Evolutionary conservation across 2,329 filamentous ascomycete genomes (phyloP).

Genomic region (Aureobasidium subglaciale): DNA sequence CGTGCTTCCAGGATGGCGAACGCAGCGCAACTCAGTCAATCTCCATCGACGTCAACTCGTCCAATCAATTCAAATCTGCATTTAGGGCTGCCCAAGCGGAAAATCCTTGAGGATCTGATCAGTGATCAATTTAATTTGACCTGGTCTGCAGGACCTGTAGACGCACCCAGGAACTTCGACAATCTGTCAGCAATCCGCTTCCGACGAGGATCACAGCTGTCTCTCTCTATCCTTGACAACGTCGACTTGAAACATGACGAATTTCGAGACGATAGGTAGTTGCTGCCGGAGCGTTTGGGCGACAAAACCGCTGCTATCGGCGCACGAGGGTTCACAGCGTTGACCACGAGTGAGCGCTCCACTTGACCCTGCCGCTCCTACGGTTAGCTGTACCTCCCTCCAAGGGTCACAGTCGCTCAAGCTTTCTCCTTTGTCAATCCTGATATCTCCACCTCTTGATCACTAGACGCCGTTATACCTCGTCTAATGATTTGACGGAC

Average conservation of each 20-base stretch:
- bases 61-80: slow-evolving; percentile 5
- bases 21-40: slow-evolving; percentile 1
- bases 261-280: slow-evolving; percentile 1
- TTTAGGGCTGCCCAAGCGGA: background rate
- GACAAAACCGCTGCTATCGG: slow-evolving; percentile 7
- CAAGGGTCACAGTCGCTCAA: background rate
- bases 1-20: background rate
- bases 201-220: slow-evolving; percentile 9
- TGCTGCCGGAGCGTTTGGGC: background rate
- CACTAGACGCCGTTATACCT: slow-evolving; percentile 11
- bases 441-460: slow-evolving; percentile 7
- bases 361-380: background rate
- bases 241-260: slow-evolving; percentile 3
- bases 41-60: background rate
- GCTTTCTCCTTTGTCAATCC: slow-evolving; percentile 10
- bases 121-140: background rate
- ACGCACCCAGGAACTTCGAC: background rate
- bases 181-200: slow-evolving; percentile 5
- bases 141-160: background rate
- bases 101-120: background rate
- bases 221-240: background rate
- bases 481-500: background rate
- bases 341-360: slow-evolving; percentile 2
- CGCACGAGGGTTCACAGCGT: slow-evolving; percentile 1
- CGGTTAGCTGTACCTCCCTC: background rate